These are phyloP conservation scores for Microbotryum intermedium DNA, from an alignment of 1,284 basidiomycete genomes.

Conservation along the genomic window DNA sequence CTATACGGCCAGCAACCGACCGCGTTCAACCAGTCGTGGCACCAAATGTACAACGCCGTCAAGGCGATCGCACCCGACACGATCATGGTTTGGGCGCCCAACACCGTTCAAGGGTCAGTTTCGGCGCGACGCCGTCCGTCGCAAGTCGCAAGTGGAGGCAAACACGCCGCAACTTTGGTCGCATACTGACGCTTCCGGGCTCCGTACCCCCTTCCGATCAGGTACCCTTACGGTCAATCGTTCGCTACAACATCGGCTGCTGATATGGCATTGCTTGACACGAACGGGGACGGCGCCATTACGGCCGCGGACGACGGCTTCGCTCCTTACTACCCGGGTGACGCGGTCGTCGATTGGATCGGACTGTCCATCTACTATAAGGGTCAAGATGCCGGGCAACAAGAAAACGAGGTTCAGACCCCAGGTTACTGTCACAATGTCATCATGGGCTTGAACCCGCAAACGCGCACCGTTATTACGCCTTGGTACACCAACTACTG, in stretches of 20 bases:
- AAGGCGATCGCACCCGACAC: slow-evolving; percentile 32
- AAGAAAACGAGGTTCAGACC: slow-evolving; percentile 25
- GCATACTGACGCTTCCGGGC: not conserved
- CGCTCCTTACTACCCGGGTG: slow-evolving; percentile 36
- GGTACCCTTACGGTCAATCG: slow-evolving; percentile 33
- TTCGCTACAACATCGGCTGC: slow-evolving; percentile 14
- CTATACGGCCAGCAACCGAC: slow-evolving; percentile 34
- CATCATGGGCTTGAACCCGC: slow-evolving; percentile 27
- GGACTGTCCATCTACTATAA: slow-evolving; percentile 36
- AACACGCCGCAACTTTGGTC: not conserved
- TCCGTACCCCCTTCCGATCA: not conserved
- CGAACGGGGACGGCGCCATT: slow-evolving; percentile 30
- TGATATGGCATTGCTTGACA: slow-evolving; percentile 35
- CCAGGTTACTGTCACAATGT: slow-evolving; percentile 27
- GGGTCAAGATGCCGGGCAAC: slow-evolving; percentile 19
- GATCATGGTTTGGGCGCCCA: slow-evolving; percentile 38
- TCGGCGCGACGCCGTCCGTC: not conserved
- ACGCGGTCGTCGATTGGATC: slow-evolving; percentile 37
- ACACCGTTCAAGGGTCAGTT: slow-evolving; percentile 32
- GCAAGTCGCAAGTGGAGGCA: not conserved
- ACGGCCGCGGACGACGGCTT: slow-evolving; percentile 32
- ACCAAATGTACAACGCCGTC: slow-evolving; percentile 32
- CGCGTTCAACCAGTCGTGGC: slow-evolving; percentile 30
- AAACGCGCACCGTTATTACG: slow-evolving; percentile 9
- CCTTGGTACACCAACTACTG: slow-evolving; percentile 32